Base-by-base conservation (phyloP, 495 filamentous ascomycete species). In the Aspergillus carlsbadensis region DNA sequence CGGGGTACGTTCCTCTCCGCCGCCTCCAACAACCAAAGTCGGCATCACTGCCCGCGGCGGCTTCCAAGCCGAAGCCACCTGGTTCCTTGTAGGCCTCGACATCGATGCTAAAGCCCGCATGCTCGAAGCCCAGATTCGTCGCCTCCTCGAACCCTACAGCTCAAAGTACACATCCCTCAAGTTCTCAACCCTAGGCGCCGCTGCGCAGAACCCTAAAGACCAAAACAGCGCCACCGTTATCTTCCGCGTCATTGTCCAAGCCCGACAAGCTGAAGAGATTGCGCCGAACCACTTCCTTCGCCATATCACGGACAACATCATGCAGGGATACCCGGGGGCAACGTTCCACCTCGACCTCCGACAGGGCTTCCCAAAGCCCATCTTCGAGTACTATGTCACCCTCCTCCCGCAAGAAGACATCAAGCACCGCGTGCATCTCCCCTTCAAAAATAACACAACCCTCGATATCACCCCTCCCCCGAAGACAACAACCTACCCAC, bases 21-120 rank as follows among this genome's bases (percentile, higher is more conserved):
- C 81, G 10, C 81, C 80, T 10, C 69, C 77, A 1, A 81, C 79
- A 1, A 81, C 80, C 11, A 81, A 83, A 60, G 69, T 79, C 11
- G 79, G 71, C n/a, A 72, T 81, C 43, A 76, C 73, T 15, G 74
- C 77, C 11, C 67, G 67, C 13, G 74, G 71, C 15, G 75, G 74
- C 6, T 80, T 70, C 60, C 77, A 81, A 54, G 69, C 70, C 21
- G 74, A 82, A 58, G 57, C 65, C 10, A 55, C 63, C 14, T 57
- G 67, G 55, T 75, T 65, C 58, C 59, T 70, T 21, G 68, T 67
- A 18, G 70, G 78, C 0, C 63, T 76, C 17, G 76, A 72, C 48
- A 70, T 70, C 34, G 65, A 65, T 22, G 64, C 65, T 20, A 80
- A 80, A 51, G 71, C 65, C 3, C 65, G 70, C 43, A 67, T 67